These are phyloP conservation scores for Fraxinus ornus DNA, from an alignment of 305 asterid species.

Conservation along the genomic window DNA sequence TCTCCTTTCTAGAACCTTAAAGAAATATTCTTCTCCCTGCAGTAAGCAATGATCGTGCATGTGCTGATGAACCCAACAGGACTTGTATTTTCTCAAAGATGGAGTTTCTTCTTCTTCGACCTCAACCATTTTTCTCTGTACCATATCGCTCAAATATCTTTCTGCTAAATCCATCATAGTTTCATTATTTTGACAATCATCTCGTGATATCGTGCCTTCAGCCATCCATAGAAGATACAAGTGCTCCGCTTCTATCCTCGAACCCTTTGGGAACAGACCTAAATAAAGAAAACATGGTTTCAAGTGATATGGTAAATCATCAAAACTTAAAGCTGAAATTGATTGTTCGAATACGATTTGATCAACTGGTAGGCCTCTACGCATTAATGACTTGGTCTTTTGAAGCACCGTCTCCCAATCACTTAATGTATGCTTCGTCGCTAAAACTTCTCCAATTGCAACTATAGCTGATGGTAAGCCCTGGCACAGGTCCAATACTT, in stretches of 20 bases:
- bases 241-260: conserved; percentile 16
- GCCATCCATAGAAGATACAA: conserved; percentile 21
- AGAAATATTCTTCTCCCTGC: conserved; percentile 1
- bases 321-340: neutral
- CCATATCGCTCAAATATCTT: neutral
- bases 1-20: neutral
- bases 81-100: neutral
- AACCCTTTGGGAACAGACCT: conserved; percentile 1
- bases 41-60: neutral
- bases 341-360: neutral
- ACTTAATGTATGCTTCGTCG: neutral
- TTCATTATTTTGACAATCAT: neutral
- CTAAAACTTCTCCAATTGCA: neutral
- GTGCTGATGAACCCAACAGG: neutral
- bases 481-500: neutral
- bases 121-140: conserved; percentile 2
- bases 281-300: conserved; percentile 24
- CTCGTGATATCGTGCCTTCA: conserved; percentile 11
- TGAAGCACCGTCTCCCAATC: neutral
- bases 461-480: neutral
- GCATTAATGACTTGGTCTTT: neutral
- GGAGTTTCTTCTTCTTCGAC: neutral
- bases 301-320: conserved; percentile 5
- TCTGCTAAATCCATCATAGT: conserved; percentile 2
- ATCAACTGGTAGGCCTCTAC: neutral